phyloP scores from a whole-genome alignment of 2,329 filamentous ascomycete genomes.

The Corniculantispora saksenae region DNA sequence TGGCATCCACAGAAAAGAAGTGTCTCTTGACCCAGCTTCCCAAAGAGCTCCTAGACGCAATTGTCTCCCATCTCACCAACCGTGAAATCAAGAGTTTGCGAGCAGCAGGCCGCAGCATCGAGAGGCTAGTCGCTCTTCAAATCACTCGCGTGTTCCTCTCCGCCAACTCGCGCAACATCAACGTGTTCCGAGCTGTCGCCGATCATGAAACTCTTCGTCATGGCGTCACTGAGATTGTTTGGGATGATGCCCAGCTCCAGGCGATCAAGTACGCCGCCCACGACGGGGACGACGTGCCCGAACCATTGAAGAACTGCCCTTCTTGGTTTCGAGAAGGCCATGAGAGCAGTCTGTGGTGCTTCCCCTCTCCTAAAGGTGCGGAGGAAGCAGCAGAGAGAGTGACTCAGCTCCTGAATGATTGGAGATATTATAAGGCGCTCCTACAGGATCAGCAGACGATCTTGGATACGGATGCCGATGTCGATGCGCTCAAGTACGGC shows the following conservation, averaged over 20 bases:
- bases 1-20: no score
- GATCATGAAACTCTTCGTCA: conserved; percentile 34
- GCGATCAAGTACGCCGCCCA: background rate
- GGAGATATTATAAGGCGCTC: conserved; percentile 25
- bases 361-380: no score
- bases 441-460: conserved; percentile 35
- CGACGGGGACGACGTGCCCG: no score
- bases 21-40: no score
- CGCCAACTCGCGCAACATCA: conserved; percentile 38
- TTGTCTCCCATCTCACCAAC: no score
- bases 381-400: no score
- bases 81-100: no score
- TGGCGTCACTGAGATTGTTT: conserved; percentile 40
- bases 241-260: conserved; percentile 33
- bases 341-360: no score
- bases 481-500: conserved; percentile 34
- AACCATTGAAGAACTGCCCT: no score
- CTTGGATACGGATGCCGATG: conserved; percentile 30
- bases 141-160: conserved; percentile 38
- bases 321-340: no score
- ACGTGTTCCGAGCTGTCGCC: conserved; percentile 38
- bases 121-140: background rate
- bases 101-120: no score
- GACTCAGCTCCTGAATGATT: background rate
- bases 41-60: no score